Evolutionary conservation across 2,329 filamentous ascomycete genomes (phyloP).

Genomic region (Botryotinia calthae): DNA sequence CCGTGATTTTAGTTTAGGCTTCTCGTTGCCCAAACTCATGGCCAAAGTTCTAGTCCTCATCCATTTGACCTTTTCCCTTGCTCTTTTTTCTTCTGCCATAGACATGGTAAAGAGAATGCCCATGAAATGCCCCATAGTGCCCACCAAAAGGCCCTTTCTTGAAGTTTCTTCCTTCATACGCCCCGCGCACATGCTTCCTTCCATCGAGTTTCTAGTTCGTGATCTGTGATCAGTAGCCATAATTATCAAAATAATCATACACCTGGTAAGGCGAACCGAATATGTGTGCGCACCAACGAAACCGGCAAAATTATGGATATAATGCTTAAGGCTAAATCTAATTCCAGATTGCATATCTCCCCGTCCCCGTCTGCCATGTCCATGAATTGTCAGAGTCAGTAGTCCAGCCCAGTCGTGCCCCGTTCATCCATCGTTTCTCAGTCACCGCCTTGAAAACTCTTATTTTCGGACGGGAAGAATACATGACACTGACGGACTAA

Average conservation of each 20-base stretch:
- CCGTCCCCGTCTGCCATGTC: background rate
- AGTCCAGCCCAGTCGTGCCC: constrained; percentile 5
- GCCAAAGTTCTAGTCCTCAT: constrained; percentile 3
- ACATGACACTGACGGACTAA: background rate
- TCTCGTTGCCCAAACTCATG: background rate
- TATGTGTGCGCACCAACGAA: background rate
- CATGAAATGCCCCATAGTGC: constrained; percentile 12
- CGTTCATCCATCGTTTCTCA: background rate
- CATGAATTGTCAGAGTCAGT: background rate
- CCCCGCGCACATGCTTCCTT: constrained; percentile 16
- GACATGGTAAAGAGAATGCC: background rate
- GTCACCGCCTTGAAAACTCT: constrained; percentile 5
- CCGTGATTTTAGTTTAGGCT: background rate
- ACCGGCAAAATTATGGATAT: constrained; percentile 6
- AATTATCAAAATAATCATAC: background rate
- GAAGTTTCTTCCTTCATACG: background rate
- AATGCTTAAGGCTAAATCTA: background rate
- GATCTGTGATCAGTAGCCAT: constrained; percentile 1
- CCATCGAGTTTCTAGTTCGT: constrained; percentile 3
- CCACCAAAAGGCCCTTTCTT: constrained; percentile 7
- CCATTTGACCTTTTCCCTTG: background rate
- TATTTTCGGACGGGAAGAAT: background rate
- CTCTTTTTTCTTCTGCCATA: background rate
- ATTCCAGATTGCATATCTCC: background rate
- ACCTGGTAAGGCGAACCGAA: constrained; percentile 17